Evolutionary conservation across 805 yeast genomes (phyloP).

Genomic region (Tetrapisispora nanseiensis): DNA sequence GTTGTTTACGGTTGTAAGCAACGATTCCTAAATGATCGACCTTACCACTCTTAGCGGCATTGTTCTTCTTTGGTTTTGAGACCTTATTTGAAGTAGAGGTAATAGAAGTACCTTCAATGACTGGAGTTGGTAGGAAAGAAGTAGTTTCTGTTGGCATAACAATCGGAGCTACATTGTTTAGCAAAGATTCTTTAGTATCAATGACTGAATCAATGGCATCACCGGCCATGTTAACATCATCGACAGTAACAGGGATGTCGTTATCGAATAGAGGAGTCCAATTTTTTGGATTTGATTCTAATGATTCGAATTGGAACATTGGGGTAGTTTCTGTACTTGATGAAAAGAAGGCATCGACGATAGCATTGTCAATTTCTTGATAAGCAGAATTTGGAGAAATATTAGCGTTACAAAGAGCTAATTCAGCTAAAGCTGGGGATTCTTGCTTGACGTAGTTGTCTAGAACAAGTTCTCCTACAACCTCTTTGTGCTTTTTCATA

Average conservation of each 20-base stretch:
- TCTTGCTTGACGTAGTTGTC: slow-evolving; percentile 19
- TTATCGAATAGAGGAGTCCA: slow-evolving; percentile 58
- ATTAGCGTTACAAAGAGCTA: not conserved
- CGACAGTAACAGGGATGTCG: slow-evolving; percentile 31
- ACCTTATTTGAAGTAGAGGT: slow-evolving; percentile 18
- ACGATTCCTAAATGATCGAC: slow-evolving; percentile 69
- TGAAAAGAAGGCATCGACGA: slow-evolving; percentile 46
- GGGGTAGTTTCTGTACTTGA: slow-evolving; percentile 46
- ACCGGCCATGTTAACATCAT: slow-evolving; percentile 26
- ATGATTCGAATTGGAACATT: slow-evolving; percentile 35
- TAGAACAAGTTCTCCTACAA: slow-evolving; percentile 20
- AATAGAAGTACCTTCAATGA: slow-evolving; percentile 18
- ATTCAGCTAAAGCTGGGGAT: slow-evolving; percentile 2
- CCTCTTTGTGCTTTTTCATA: slow-evolving; percentile 6
- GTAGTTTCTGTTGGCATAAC: slow-evolving; percentile 6
- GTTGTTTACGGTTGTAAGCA: slow-evolving; percentile 67
- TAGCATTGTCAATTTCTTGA: slow-evolving; percentile 43
- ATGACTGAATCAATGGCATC: slow-evolving; percentile 14
- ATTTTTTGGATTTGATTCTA: slow-evolving; percentile 30
- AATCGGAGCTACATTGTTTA: slow-evolving; percentile 2
- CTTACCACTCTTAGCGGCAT: slow-evolving; percentile 28
- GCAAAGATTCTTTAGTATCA: not conserved
- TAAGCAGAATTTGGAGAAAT: slow-evolving; percentile 1
- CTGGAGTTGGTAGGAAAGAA: slow-evolving; percentile 29
- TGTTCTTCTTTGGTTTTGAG: slow-evolving; percentile 9